Base-by-base conservation (phyloP, 495 filamentous ascomycete species). In the Aspergillus leporis region DNA sequence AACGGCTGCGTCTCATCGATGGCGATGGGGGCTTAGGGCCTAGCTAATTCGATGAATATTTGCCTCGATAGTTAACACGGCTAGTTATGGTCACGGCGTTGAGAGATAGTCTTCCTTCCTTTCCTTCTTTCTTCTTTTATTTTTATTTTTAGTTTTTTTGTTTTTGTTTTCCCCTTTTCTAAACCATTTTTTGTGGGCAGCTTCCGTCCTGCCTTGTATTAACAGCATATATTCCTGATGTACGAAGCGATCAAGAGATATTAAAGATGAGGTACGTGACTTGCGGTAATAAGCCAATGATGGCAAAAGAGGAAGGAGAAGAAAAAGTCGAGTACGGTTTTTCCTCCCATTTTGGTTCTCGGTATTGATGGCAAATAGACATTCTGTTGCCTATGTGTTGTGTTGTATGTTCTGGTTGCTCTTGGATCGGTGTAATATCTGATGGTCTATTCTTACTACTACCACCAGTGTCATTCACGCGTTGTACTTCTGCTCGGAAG, bases 1-100 rank as follows among this genome's bases (percentile, higher is more conserved):
- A 96, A 74, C 81, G 91, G 61, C 83, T 97, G 49, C 89, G 90
- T 30, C 87, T 96, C 64, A 91, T 92, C 18, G 92, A 97, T 69
- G 92, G 90, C 22, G 83, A 89, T 50, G 79, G 79, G n/a, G 82
- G 75, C 16, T 66, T 78, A 46, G 63, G 61, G 22, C 40, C 57
- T 51, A 63, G 60, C 57, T 74, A 48, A 69, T 59, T 48, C 23
- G 31, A 51, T 31, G 54, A 66, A 50, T 30, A 58, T 53, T 65
- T 67, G 57, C 40, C 45, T 58, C 47, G 65, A 67, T 32, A 38
- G 49, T 69, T 61, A 59, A 22, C 19, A 57, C 48, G 56, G 53
- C 53, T 56, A 60, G 65, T 62, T 65, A 64, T 60, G 67, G 65
- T 61, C 55, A 61, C 28, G 73, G 73, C 70, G 73, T 76, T 71